Evolutionary conservation across 2,329 filamentous ascomycete genomes (phyloP).

Genomic region (Penicillium sp.): DNA sequence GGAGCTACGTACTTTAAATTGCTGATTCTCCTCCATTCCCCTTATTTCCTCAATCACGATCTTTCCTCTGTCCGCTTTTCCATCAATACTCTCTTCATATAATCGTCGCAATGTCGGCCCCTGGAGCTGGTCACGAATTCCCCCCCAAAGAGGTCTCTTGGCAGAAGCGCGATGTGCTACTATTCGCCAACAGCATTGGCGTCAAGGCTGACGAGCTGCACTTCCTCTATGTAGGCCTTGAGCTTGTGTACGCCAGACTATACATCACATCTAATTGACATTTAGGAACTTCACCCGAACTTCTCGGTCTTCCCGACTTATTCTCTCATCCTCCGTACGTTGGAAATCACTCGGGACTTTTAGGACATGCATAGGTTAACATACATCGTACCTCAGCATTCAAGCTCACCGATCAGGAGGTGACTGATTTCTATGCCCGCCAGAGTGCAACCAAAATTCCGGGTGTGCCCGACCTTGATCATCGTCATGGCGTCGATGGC

Average conservation of each 20-base stretch:
- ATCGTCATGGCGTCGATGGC: conserved; percentile 71
- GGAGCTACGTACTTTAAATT: conserved; percentile 20
- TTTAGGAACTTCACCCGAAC: conserved; percentile 76
- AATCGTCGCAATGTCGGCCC: conserved; percentile 43
- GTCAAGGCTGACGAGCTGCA: conserved; percentile 82
- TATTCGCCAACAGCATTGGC: conserved; percentile 89
- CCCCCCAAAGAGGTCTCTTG: conserved; percentile 72
- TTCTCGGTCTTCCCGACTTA: conserved; percentile 90
- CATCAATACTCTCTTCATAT: not conserved
- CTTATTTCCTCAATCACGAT: not conserved
- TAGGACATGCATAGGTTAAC: conserved; percentile 35
- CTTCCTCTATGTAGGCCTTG: conserved; percentile 73
- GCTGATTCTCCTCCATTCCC: conserved; percentile 4
- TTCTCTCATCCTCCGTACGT: conserved; percentile 70
- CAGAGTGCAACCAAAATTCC: conserved; percentile 66
- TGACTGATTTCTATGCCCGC: conserved; percentile 77
- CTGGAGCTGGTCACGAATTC: conserved; percentile 72
- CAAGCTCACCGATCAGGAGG: conserved; percentile 71
- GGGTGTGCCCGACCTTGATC: conserved; percentile 71
- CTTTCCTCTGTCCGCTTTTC: not conserved
- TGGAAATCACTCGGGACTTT: not conserved
- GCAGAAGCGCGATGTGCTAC: conserved; percentile 80
- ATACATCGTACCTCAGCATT: conserved; percentile 53
- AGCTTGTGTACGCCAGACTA: not conserved
- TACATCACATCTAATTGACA: not conserved